Base-by-base conservation (phyloP, 345 rosid genomes). In the Hibiscus tridactylites region DNA sequence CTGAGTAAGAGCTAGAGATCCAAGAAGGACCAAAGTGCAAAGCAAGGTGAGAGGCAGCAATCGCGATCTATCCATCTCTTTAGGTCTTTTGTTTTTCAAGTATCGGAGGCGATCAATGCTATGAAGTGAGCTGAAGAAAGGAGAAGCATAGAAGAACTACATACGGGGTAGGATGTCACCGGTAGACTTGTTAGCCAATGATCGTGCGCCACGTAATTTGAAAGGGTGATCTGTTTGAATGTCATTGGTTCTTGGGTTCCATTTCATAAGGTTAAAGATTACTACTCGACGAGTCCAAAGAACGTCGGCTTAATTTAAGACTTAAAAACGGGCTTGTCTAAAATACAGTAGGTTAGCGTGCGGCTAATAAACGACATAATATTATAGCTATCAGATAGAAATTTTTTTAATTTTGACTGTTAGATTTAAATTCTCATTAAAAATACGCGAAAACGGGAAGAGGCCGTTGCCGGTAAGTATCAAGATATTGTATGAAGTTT, bases 51-150 rank as follows among this genome's bases (percentile, higher is more conserved):
- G 68, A 8, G 75, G 33, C 57, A 79, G 57, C 59, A 62, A 70
- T 69, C 80, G 76, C 60, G 78, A 72, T 75, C 80, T 85, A 78
- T 82, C 87, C 96, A 87, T 89, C 61, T 63, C 71, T 47, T 37
- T 15, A 4, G 26, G 50, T 74, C 53, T n/a, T 28, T 21, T 24
- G 39, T 19, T 16, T 7, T 58, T 15, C 42, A 33, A 39, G 3
- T 17, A 33, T 61, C 16, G 46, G 29, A 46, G 62, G 29, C 9
- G 65, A 24, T 21, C 8, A 21, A 13, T 4, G 54, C 5, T 56
- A 58, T 26, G 62, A 26, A 58, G 3, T 44, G 47, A 44, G 10
- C 62, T 44, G 66, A 59, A 44, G 56, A 44, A 9, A 3, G 39
- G 3, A 28, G 44, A 3, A 46, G 24, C 13, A n/a, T 24, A 59